Evolutionary conservation across 225 moss, liverwort and hornwort genomes (phyloP).

Genomic region (Physcomitrium patens): DNA sequence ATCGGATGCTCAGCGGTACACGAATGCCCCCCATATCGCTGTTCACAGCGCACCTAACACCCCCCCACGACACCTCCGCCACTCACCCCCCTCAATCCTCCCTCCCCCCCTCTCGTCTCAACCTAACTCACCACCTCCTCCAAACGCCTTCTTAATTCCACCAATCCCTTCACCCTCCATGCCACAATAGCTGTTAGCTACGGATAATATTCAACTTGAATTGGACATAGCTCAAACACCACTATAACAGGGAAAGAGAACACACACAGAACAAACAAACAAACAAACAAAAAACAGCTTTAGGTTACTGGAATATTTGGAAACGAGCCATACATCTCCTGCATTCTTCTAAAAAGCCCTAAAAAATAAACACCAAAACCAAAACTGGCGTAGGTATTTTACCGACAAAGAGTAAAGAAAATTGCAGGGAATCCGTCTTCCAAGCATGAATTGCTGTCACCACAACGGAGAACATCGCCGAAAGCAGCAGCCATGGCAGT

Average conservation of each 20-base stretch:
- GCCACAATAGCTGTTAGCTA: background rate
- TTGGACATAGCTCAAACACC: background rate
- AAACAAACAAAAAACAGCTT: background rate
- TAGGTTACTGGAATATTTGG: too few relatives aligned
- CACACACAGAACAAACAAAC: too few relatives aligned
- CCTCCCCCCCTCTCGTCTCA: too few relatives aligned
- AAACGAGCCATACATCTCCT: background rate
- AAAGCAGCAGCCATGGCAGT: conserved; percentile 61
- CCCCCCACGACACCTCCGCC: too few relatives aligned
- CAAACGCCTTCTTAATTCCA: too few relatives aligned
- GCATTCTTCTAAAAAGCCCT: background rate
- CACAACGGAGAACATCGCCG: conserved; percentile 58
- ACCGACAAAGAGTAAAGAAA: conserved; percentile 60
- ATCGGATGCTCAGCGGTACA: too few relatives aligned
- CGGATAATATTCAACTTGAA: background rate
- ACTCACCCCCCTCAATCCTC: too few relatives aligned
- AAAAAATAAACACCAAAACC: background rate
- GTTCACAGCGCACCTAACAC: too few relatives aligned
- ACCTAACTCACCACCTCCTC: too few relatives aligned
- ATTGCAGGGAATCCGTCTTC: conserved; percentile 56
- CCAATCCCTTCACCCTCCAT: too few relatives aligned
- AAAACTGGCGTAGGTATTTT: background rate
- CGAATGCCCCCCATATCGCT: too few relatives aligned
- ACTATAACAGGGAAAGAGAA: too few relatives aligned
- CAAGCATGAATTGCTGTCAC: conserved; percentile 65